These are phyloP conservation scores for Millerago galiae DNA, from an alignment of 805 yeast species.

Conservation along the genomic window DNA sequence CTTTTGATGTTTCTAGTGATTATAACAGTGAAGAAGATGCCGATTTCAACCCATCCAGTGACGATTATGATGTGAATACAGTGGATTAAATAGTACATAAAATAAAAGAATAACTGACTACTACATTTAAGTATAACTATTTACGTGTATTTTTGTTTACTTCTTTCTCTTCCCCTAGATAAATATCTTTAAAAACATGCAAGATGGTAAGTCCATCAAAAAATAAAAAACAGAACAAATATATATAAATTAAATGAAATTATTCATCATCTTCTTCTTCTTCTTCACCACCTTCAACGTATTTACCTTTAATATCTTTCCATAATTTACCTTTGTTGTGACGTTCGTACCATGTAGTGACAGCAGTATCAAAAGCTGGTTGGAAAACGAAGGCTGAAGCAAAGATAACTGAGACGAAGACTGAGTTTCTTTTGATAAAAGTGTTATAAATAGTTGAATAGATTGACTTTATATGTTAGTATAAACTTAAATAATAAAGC, in stretches of 20 bases:
- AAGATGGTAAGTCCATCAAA: neutral
- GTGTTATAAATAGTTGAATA: conserved; percentile 53
- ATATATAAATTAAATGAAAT: conserved; percentile 7
- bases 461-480: conserved; percentile 25
- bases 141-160: conserved; percentile 6
- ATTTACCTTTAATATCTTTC: conserved; percentile 64
- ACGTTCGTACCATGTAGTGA: conserved; percentile 65
- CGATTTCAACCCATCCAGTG: too few relatives aligned
- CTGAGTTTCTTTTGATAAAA: conserved; percentile 84
- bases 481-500: neutral
- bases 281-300: conserved; percentile 54
- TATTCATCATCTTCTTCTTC: conserved; percentile 44
- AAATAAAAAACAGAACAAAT: neutral
- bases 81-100: neutral
- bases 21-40: neutral
- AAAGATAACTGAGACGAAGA: conserved; percentile 77
- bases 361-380: conserved; percentile 60
- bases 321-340: conserved; percentile 84
- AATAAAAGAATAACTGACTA: neutral
- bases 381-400: conserved; percentile 84
- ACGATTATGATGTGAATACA: too few relatives aligned
- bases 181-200: too few relatives aligned
- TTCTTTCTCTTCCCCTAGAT: neutral
- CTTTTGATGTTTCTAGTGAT: neutral
- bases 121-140: conserved; percentile 5